phyloP scores from a whole-genome alignment of 2,329 filamentous ascomycete species.

The Niveomyces coronatus region DNA sequence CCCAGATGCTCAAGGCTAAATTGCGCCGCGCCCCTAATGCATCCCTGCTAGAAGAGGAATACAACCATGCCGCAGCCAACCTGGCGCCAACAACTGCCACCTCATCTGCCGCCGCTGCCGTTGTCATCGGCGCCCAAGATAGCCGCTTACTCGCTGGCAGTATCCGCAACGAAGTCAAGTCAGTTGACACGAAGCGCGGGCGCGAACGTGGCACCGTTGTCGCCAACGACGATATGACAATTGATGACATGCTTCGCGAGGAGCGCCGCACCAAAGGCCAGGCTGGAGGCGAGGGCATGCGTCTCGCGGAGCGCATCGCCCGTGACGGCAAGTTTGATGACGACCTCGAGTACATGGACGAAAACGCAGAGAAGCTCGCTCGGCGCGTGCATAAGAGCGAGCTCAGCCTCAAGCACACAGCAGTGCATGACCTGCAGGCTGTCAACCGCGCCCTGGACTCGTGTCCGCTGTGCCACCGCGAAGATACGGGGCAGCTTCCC shows the following conservation, averaged over 20 bases:
- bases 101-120: constrained; percentile 47
- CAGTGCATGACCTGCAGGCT: constrained; percentile 81
- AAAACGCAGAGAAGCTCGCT: constrained; percentile 85
- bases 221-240: constrained; percentile 90
- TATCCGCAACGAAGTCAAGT: constrained; percentile 59
- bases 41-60: constrained; percentile 69
- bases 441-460: constrained; percentile 76
- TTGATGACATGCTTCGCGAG: constrained; percentile 95
- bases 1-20: constrained; percentile 93
- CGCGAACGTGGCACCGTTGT: constrained; percentile 74
- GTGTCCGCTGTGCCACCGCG: constrained; percentile 87
- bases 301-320: constrained; percentile 84
- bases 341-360: constrained; percentile 93
- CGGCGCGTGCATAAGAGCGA: constrained; percentile 81
- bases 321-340: constrained; percentile 87
- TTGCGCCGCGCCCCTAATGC: constrained; percentile 67
- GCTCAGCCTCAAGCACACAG: constrained; percentile 74
- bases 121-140: constrained; percentile 80
- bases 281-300: constrained; percentile 66
- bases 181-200: constrained; percentile 70
- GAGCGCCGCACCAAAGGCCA: constrained; percentile 77
- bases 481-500: constrained; percentile 65
- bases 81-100: constrained; percentile 43
- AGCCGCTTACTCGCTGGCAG: constrained; percentile 75
- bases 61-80: constrained; percentile 62